These are phyloP conservation scores for Dactylellina sp. DNA, from an alignment of 2,329 filamentous ascomycete genomes.

Conservation along the genomic window DNA sequence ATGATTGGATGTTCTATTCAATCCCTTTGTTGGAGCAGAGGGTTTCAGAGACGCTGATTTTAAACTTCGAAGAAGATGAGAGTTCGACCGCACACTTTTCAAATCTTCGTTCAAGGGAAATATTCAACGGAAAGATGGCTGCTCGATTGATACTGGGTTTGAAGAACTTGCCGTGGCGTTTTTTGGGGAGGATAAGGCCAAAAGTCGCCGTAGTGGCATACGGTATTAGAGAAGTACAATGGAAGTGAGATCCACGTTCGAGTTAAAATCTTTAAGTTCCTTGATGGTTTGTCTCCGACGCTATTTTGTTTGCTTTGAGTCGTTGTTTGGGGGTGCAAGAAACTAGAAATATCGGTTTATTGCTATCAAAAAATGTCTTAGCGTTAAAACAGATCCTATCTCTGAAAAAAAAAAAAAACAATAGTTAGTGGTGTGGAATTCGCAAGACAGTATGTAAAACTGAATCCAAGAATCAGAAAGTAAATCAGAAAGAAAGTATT, in stretches of 20 bases:
- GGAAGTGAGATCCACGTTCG: background rate
- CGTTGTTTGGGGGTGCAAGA: too few species aligned
- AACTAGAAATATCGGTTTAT: too few species aligned
- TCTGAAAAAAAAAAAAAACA: too few species aligned
- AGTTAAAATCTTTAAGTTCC: too few species aligned
- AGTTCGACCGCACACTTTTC: background rate
- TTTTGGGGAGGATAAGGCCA: conserved; percentile 5
- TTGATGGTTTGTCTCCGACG: too few species aligned
- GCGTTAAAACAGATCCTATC: too few species aligned
- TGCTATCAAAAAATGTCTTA: too few species aligned
- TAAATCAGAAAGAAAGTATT: too few species aligned
- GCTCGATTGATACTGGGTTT: conserved; percentile 2
- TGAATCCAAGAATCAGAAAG: background rate
- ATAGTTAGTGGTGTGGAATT: too few species aligned
- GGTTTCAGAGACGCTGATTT: conserved; percentile 12
- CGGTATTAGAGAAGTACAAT: background rate
- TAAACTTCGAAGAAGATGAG: too few species aligned
- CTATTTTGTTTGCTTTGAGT: too few species aligned
- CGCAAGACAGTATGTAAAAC: too few species aligned
- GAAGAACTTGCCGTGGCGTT: conserved; percentile 5
- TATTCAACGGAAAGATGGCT: background rate
- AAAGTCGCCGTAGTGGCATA: conserved; percentile 24
- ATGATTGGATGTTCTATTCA: background rate
- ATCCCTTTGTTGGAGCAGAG: conserved; percentile 17
- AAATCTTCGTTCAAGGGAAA: background rate